A percentile compares a stretch with the other conserved stretches of the same genome.
Conservation (phyloP, 2,329 filamentous ascomycete genomes). For the Colletotrichum sp. region DNA sequence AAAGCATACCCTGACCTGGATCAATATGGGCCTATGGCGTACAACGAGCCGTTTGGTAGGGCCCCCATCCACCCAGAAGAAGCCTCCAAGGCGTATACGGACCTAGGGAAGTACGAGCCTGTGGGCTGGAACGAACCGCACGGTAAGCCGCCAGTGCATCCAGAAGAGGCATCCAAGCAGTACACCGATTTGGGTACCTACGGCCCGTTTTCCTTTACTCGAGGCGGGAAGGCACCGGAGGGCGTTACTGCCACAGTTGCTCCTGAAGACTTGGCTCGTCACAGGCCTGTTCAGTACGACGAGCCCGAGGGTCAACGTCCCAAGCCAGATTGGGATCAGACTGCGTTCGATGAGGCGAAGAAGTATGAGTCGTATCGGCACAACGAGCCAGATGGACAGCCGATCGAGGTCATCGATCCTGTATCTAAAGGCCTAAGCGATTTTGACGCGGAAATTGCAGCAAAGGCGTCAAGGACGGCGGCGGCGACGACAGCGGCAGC, state of each 20-base stretch:
- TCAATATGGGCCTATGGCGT: constrained; percentile 35
- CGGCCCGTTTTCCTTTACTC: constrained; percentile 24
- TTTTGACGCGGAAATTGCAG: constrained; percentile 43
- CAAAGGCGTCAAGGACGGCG: constrained; percentile 29
- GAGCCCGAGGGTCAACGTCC: constrained; percentile 27
- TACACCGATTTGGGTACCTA: constrained; percentile 42
- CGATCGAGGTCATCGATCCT: constrained; percentile 32
- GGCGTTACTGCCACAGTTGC: neutral
- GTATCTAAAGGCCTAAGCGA: constrained; percentile 40
- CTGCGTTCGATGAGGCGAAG: constrained; percentile 39
- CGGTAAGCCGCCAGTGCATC: constrained; percentile 20
- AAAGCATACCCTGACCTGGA: constrained; percentile 45
- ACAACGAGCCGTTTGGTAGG: constrained; percentile 25
- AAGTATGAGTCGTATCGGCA: constrained; percentile 41
- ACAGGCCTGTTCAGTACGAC: constrained; percentile 10
- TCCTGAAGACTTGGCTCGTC: constrained; percentile 12
- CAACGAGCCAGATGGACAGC: constrained; percentile 38
- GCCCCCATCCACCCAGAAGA: constrained; percentile 7
- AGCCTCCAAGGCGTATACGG: constrained; percentile 14
- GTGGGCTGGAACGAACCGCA: constrained; percentile 27
- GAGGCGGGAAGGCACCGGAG: constrained; percentile 22
- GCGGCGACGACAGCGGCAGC: neutral
- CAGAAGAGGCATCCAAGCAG: constrained; percentile 41
- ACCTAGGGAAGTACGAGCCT: constrained; percentile 22
- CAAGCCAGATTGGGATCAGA: constrained; percentile 38